Percentiles rank a stretch among this genome's conserved stretches.
Evolutionary conservation across 306 rosid species (phyloP).

Genomic region (Spatholobus suberectus): DNA sequence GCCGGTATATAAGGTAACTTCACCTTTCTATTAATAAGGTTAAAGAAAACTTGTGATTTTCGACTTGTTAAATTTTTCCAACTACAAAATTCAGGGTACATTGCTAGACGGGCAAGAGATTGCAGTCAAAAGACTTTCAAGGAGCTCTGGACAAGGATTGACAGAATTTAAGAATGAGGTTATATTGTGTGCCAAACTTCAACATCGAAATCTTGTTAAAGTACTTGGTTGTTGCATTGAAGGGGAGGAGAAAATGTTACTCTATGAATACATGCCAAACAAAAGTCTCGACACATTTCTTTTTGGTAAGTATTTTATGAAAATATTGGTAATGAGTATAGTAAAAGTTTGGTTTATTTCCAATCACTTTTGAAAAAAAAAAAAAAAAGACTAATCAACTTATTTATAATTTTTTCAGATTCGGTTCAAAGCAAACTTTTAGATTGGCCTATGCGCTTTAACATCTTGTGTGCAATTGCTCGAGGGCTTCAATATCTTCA

Average conservation of each 20-base stretch:
- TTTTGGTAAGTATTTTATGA: background rate
- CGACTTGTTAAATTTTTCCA: no score
- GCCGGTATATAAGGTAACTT: slow-evolving; percentile 57
- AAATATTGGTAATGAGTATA: no score
- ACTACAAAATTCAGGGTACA: background rate
- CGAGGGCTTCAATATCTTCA: slow-evolving; percentile 30
- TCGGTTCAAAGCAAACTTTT: background rate
- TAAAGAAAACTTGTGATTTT: no score
- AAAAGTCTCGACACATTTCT: background rate
- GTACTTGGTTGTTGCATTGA: slow-evolving; percentile 16
- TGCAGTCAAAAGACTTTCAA: slow-evolving; percentile 32
- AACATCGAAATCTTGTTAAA: slow-evolving; percentile 12
- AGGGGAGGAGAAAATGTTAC: background rate
- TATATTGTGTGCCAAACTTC: slow-evolving; percentile 3
- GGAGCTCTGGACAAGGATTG: background rate
- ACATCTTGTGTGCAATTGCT: slow-evolving; percentile 1
- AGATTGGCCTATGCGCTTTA: slow-evolving; percentile 18
- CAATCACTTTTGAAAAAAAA: no score
- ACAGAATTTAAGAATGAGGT: slow-evolving; percentile 28
- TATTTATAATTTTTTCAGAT: background rate
- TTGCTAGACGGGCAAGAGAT: background rate
- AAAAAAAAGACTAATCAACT: no score
- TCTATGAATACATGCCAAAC: slow-evolving; percentile 22
- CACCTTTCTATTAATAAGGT: background rate
- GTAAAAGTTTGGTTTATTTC: no score